Percentiles rank a stretch among this genome's conserved stretches.
phyloP scores from a whole-genome alignment of 768 basidiomycete species.

The Russula emetica region DNA sequence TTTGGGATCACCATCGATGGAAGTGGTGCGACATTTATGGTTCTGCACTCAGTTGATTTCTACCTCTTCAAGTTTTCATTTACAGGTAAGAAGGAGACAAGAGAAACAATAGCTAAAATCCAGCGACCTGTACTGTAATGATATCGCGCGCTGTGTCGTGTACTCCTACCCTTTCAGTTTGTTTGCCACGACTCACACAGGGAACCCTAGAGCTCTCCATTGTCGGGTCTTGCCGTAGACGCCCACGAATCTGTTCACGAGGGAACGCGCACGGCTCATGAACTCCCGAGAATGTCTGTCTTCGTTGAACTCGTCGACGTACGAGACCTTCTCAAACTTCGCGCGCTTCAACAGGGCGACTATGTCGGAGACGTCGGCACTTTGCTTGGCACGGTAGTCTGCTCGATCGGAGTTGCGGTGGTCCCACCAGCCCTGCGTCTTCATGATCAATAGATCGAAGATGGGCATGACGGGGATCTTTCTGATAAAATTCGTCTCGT shows the following conservation, averaged over 20 bases:
- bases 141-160: too few relatives aligned
- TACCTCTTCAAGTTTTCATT: too few relatives aligned
- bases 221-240: neutral
- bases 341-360: conserved; percentile 7
- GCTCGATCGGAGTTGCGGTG: neutral
- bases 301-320: neutral
- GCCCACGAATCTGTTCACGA: neutral
- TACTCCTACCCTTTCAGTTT: too few relatives aligned
- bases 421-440: conserved; percentile 13
- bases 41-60: too few relatives aligned
- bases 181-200: too few relatives aligned
- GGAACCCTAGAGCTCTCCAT: neutral
- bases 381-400: conserved; percentile 3
- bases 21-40: too few relatives aligned
- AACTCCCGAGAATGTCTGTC: neutral
- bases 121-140: too few relatives aligned
- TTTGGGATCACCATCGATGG: too few relatives aligned
- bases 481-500: neutral
- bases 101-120: too few relatives aligned
- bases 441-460: conserved; percentile 20
- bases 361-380: conserved; percentile 3
- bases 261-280: neutral
- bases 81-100: too few relatives aligned
- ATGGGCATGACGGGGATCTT: conserved; percentile 17
- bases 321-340: neutral